Base-by-base conservation (phyloP, 805 yeast species). In the Lipomyces sp. region DNA sequence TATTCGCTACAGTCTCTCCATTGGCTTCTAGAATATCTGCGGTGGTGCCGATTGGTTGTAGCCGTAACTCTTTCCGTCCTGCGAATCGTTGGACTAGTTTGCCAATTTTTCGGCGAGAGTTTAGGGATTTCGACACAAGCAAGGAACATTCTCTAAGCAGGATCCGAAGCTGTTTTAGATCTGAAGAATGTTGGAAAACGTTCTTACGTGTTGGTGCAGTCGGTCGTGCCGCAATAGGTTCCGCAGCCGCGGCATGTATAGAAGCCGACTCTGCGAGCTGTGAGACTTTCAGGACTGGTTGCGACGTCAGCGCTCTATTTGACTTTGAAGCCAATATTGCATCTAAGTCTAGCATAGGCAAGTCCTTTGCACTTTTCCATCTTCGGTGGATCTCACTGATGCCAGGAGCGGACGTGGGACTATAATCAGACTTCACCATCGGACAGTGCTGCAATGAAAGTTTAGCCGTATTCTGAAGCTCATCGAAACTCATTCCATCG, bases 391-490 rank as follows among this genome's bases (percentile, higher is more conserved):
- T 24, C 11, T 29, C 51, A 34, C 32, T 32, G 11, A 8, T 32
- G 11, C 18, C n/a, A 4, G 18, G 18, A 15, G 10, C 1, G 33
- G 35, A 53, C 18, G 56, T 15, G n/a, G 18, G 56, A 53, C 7
- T 53, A 30, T 11, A 53, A 33, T 30, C 35, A 4, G 56, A 53
- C 33, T 24, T 30, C 33, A 4, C 1, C n/a, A 18, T 53, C 35
- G 2, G 33, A n/a, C 56, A 30, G 56, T 33, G 35, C 35, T 53
- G 56, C 10, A 30, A 53, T 0, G 35, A 53, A 53, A 15, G 24
- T 42, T 42, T 24, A 35, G 60, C 68, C 34, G 54, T 57, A 15
- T 53, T n/a, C 59, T 62, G 64, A 45, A 65, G 55, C 39, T 65
- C 68, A 18, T 58, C 63, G 50, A 56, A 61, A 8, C 45, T 48